A percentile compares a stretch with the other conserved stretches of the same genome.
Conservation (phyloP, 306 rosid species). For the Lathyrus oleraceus region DNA sequence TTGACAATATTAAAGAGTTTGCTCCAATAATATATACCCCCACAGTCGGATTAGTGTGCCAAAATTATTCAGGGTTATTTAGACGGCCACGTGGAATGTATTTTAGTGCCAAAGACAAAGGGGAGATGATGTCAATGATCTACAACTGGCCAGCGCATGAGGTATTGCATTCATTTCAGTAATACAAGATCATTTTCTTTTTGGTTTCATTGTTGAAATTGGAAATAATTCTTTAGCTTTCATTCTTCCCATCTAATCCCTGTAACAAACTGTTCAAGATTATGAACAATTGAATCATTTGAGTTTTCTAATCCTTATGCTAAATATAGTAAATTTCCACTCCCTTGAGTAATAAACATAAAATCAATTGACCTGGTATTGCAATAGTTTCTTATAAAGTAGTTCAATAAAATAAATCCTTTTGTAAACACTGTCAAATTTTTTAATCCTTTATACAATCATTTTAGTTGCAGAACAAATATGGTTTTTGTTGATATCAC, state of each 20-base stretch:
- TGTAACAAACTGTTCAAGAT: slow-evolving; percentile 6
- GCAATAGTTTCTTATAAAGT: slow-evolving; percentile 9
- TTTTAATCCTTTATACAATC: slow-evolving; percentile 1
- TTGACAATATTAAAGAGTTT: slow-evolving; percentile 88
- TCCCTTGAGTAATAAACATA: slow-evolving; percentile 8
- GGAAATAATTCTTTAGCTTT: neutral
- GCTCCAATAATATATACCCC: slow-evolving; percentile 98
- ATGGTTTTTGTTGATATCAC: neutral
- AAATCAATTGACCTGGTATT: slow-evolving; percentile 11
- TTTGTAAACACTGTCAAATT: neutral
- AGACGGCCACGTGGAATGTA: slow-evolving; percentile 99
- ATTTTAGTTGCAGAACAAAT: slow-evolving; percentile 3
- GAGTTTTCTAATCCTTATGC: slow-evolving; percentile 16
- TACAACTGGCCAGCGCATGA: slow-evolving; percentile 90
- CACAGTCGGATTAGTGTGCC: slow-evolving; percentile 94
- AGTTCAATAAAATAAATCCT: slow-evolving; percentile 2
- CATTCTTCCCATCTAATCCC: slow-evolving; percentile 1
- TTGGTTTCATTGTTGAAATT: slow-evolving; percentile 1
- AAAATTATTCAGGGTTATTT: slow-evolving; percentile 92
- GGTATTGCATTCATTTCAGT: slow-evolving; percentile 46
- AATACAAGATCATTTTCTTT: slow-evolving; percentile 17
- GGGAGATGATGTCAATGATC: slow-evolving; percentile 99
- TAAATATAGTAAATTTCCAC: slow-evolving; percentile 7
- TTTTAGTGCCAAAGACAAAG: slow-evolving; percentile 97
- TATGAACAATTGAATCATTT: slow-evolving; percentile 29